These are phyloP conservation scores for Talaromyces wortmannii DNA, from an alignment of 495 filamentous ascomycete genomes.

Conservation along the genomic window DNA sequence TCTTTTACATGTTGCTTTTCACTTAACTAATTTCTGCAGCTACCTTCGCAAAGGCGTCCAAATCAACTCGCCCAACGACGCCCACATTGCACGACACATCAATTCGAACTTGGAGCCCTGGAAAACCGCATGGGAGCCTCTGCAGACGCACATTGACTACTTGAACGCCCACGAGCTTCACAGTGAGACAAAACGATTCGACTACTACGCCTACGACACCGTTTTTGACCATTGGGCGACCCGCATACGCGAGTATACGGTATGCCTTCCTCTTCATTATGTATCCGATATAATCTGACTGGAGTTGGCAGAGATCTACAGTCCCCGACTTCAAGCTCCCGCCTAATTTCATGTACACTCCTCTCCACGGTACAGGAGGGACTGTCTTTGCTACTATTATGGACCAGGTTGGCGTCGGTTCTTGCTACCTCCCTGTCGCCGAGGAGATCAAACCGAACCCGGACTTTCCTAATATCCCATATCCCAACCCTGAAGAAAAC, in stretches of 20 bases:
- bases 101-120: constrained; percentile 49
- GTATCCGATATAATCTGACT: background rate
- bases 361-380: constrained; percentile 62
- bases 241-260: constrained; percentile 30
- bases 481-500: constrained; percentile 68
- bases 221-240: constrained; percentile 36
- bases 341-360: constrained; percentile 56
- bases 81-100: constrained; percentile 54
- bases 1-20: background rate
- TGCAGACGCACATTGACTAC: background rate
- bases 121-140: constrained; percentile 37
- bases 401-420: constrained; percentile 34
- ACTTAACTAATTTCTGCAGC: constrained; percentile 15
- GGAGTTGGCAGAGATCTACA: constrained; percentile 26
- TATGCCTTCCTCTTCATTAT: constrained; percentile 9
- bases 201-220: constrained; percentile 30
- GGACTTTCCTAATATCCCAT: constrained; percentile 62
- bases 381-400: constrained; percentile 39
- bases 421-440: constrained; percentile 34
- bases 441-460: constrained; percentile 55
- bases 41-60: constrained; percentile 67
- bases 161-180: too few species aligned
- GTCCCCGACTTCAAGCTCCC: constrained; percentile 18
- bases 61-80: constrained; percentile 60
- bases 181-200: constrained; percentile 26